A percentile compares a stretch with the other conserved stretches of the same genome.
phyloP scores from a whole-genome alignment of 257 asterid species.

The Solanum commersonii region DNA sequence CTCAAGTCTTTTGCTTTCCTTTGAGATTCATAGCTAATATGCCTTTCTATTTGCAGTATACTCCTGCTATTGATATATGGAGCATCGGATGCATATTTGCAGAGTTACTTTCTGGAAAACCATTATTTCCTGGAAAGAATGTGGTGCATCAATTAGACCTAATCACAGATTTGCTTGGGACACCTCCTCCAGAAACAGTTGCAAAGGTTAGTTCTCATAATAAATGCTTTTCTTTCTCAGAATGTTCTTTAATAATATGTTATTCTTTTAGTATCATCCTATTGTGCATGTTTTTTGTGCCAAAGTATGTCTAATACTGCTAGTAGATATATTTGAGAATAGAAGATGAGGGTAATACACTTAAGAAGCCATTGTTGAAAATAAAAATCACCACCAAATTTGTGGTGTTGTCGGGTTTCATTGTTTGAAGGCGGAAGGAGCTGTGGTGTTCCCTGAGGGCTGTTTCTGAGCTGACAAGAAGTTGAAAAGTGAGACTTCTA shows the following conservation, averaged over 20 bases:
- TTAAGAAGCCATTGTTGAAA: background rate
- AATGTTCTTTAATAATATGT: background rate
- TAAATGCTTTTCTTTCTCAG: background rate
- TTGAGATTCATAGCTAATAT: background rate
- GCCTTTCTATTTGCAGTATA: slow-evolving; percentile 45
- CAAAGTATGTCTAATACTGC: background rate
- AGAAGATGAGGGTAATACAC: background rate
- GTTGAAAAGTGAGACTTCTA: background rate
- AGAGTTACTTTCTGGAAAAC: slow-evolving; percentile 80
- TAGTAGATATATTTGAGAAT: background rate
- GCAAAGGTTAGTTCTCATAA: slow-evolving; percentile 53
- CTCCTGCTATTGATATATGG: slow-evolving; percentile 97
- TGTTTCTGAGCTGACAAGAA: background rate
- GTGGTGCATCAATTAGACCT: slow-evolving; percentile 89
- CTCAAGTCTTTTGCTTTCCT: background rate
- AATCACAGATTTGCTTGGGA: slow-evolving; percentile 89
- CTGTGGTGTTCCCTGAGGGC: background rate
- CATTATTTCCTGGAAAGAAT: slow-evolving; percentile 85
- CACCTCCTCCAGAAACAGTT: slow-evolving; percentile 84
- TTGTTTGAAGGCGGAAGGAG: background rate
- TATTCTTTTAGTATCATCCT: background rate
- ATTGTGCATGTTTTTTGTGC: background rate
- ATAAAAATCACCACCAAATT: background rate
- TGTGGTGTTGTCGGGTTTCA: background rate
- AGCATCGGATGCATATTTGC: slow-evolving; percentile 97